phyloP scores from a whole-genome alignment of 257 asterid species.

The Striga asiatica region DNA sequence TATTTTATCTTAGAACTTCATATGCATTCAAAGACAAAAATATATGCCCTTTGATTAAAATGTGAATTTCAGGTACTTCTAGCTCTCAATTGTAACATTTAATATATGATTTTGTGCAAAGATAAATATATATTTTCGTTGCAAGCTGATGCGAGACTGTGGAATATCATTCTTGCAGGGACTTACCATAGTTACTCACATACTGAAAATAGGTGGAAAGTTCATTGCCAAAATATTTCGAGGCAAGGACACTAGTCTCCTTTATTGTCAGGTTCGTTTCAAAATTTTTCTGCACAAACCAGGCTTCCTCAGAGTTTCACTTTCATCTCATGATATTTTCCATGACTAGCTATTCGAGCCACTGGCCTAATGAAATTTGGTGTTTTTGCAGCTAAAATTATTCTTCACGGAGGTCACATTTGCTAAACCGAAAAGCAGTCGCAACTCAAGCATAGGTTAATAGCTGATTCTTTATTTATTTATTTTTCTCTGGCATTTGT shows the following conservation, averaged over 20 bases:
- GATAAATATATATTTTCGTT: too few species aligned
- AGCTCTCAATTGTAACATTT: too few species aligned
- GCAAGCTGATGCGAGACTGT: too few species aligned
- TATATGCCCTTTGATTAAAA: too few species aligned
- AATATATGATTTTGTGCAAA: too few species aligned
- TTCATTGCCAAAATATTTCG: slow-evolving; percentile 92
- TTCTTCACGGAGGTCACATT: slow-evolving; percentile 88
- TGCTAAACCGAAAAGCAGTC: slow-evolving; percentile 99
- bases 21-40: too few species aligned
- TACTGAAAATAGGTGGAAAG: slow-evolving; percentile 81
- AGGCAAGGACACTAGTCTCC: slow-evolving; percentile 95
- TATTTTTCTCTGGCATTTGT: too few species aligned
- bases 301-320: slow-evolving; percentile 1
- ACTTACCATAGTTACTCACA: slow-evolving; percentile 86
- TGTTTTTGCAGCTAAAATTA: slow-evolving; percentile 62
- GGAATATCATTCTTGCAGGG: slow-evolving; percentile 70
- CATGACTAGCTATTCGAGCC: background rate
- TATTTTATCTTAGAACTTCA: too few species aligned
- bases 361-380: slow-evolving; percentile 12
- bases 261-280: slow-evolving; percentile 82
- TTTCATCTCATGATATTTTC: slow-evolving; percentile 2
- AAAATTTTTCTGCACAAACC: slow-evolving; percentile 2
- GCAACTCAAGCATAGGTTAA: slow-evolving; percentile 92
- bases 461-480: background rate
- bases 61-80: too few species aligned